Evolutionary conservation across 1,284 basidiomycete genomes (phyloP), one percentile per base, ranked within the genome.

Genomic region (Cutaneotrichosporon dermatis): DNA sequence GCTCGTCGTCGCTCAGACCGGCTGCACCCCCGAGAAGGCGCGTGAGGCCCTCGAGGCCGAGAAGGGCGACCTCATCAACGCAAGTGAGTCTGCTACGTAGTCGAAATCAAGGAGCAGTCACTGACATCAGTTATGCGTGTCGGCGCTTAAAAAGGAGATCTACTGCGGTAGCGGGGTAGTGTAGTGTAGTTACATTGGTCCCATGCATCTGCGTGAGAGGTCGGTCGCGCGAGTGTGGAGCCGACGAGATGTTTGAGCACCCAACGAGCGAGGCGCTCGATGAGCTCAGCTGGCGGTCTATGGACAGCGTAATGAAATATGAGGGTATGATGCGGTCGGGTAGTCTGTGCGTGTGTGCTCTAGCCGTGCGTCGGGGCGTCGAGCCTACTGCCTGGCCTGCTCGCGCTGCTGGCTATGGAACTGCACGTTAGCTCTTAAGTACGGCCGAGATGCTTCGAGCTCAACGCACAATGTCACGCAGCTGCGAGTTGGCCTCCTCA

Each of bases 51-150:
- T 96, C 76, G 92, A 90, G 81, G 89, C 91, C 69, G 89, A 86
- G 69, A 87, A 88, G 59, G 92, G 92, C 51, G 93, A 96, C 80
- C 78, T 95, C 74, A 93, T 95, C 82, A 92, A 92, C 77, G 91
- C 91, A 61, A 93, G 92, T 94, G 77, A 79, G 91, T 55, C 42
- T 35, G 15, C 39, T 6, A 10, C 46, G 25, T 25, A 25, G 25
- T 15, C 12, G 6, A 9, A 36, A 12, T 34, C 34, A 4, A 6
- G 7, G 34, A 39, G 16, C 16, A 48, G 4, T 10, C 25, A n/a
- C 51, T 51, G 41, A 54, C 54, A 6, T 6, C 46, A 69, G 67
- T 69, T 59, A 69, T 69, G 67, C 67, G 67, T 56, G 62, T 69
- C 54, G 63, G 61, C 58, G 57, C 62, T 13, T 68, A 68, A 60